Base-by-base conservation (phyloP, 2,329 filamentous ascomycete species). In the Fusarium sp. region DNA sequence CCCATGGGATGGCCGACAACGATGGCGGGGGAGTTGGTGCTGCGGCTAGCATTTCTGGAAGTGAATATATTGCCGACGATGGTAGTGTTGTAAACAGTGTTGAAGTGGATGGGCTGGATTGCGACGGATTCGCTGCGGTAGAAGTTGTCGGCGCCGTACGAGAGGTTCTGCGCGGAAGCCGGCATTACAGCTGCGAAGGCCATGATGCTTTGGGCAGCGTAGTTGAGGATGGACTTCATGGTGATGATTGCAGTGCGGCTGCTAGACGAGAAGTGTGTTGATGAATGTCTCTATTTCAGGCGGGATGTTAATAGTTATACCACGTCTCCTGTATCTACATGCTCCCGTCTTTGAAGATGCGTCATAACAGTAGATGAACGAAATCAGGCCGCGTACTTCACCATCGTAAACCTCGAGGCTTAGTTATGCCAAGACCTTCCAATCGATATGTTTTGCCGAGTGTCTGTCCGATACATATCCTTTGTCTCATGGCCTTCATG, bases 1-100 rank as follows among this genome's bases (percentile, higher is more conserved):
- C 61, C 61, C 56, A 61, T 64, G 1, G 61, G 61, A 30, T 64
- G 56, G 5, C 61, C 61, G 12, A 64, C 43, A 1, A 64, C 28
- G 5, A 64, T 50, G 3, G 56, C 53, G 2, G 60, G 60, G 18
- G 35, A n/a, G 3, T 15, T 28, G 2, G 21, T 8, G 13, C 11
- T 60, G n/a, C 1, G 53, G 9, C 35, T 63, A 3, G 25, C 0
- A 28, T 63, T 63, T 4, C 18, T 32, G 25, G 28, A 8, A 4
- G 33, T n/a, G 30, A 60, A 49, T 1, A 63, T 35, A 18, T 60
- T 63, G 0, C 60, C 60, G 1, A 11, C 12, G 3, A 60, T 21
- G 5, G 10, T 60, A 1, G 60, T 63, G 19, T 35, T 23, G 19
- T 60, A 63, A 0, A 37, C 0, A 4, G 60, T 63, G 4, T 12